phyloP scores from a whole-genome alignment of 441 rosid species.

The Pelargonium citronellum region DNA sequence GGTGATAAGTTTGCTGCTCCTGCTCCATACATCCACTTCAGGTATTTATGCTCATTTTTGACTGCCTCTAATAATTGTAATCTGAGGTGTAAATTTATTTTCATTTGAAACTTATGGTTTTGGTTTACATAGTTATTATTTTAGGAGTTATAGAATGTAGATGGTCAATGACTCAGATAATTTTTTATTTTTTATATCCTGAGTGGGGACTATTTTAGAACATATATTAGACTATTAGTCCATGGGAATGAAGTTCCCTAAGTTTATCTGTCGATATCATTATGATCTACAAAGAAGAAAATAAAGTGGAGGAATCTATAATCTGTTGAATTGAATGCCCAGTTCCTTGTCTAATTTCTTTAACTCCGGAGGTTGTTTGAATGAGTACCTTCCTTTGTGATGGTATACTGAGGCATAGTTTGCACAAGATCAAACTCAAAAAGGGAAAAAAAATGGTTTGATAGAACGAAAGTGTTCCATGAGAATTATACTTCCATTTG shows the following conservation, averaged over 20 bases:
- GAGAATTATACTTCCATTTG: no score
- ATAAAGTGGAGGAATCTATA: no score
- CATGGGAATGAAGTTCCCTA: background rate
- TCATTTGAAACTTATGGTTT: background rate
- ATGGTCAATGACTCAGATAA: background rate
- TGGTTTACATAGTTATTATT: background rate
- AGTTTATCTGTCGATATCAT: no score
- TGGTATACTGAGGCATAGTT: no score
- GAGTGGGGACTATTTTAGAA: background rate
- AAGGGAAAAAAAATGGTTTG: no score
- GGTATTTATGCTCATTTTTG: slow-evolving; percentile 30
- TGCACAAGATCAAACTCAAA: no score
- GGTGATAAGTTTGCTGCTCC: slow-evolving; percentile 51
- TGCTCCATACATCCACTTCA: slow-evolving; percentile 48
- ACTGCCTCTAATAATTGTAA: background rate
- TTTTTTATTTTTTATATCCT: background rate
- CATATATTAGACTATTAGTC: background rate
- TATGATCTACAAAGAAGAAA: no score
- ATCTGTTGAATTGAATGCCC: no score
- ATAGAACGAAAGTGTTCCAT: no score
- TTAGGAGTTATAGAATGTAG: background rate
- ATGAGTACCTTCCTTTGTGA: no score
- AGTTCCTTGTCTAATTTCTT: no score
- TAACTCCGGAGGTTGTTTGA: no score
- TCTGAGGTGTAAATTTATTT: background rate